Evolutionary conservation across 306 rosid species (phyloP), one percentile per base, ranked within the genome.

Genomic region (Begonia fuchsioides): DNA sequence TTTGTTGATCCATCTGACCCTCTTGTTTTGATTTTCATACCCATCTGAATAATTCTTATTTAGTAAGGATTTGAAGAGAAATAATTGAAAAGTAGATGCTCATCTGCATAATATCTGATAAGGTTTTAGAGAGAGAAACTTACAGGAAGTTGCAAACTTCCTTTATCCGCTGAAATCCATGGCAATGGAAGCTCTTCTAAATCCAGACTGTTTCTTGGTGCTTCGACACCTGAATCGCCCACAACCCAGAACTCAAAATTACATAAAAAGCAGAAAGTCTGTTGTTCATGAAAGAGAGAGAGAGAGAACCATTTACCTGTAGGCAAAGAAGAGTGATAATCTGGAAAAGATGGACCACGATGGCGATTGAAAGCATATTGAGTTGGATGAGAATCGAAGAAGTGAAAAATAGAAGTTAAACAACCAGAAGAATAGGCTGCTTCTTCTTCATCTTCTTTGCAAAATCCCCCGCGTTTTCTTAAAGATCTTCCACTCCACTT

Each of bases 321-420:
- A 44, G 87, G 74, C 54, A 54, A 7, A 51, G 32, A 35, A 38
- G 48, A 26, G 35, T 26, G 51, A 39, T 59, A 71, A 59, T 72
- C 19, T 13, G 55, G 12, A 12, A 17, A 16, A n/a, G 47, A 52
- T 39, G 49, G 38, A 47, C 57, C 51, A 10, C 62, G 56, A 41
- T 71, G 79, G 1, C 58, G 78, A 62, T 58, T 55, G 11, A 63
- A 20, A 35, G 43, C 49, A 47, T 74, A 52, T 9, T 71, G 63
- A 53, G 68, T 67, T 17, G 79, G 88, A 38, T 81, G 97, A 47
- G 78, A 84, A 67, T 88, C 86, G 50, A 88, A 84, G 58, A 78
- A 62, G 7, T 84, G 95, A 76, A 88, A 84, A 18, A 88, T 71
- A 58, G 80, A 78, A 63, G 76, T 64, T 82, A 81, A 81, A 72